Evolutionary conservation across 192 early-diverging fungal genomes (phyloP), one percentile per base, ranked within the genome.

Genomic region (Mortierella hygrophila): DNA sequence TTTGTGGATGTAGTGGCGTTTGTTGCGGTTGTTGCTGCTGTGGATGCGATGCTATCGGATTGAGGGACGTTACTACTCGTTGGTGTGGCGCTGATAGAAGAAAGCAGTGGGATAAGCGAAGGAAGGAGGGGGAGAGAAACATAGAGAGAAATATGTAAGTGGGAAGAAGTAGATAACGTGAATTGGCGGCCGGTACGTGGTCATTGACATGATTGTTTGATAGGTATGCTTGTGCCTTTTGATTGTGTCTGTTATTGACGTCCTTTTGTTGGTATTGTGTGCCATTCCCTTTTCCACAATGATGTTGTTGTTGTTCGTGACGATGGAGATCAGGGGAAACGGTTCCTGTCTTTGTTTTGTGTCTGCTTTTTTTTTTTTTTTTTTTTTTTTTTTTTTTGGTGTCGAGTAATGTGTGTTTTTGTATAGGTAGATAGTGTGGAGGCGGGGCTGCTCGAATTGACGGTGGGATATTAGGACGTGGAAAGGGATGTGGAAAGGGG

Each of bases 21-120:
- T 9, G 4, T 15, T 38, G 70, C 16, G 57, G 70, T n/a, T 80
- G 72, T 37, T 80, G 72, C 20, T 71, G 49, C 23, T 78, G 69
- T 21, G 38, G 38, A 23, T 71, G 70, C 21, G 21, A 52, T 63
- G 10, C 26, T 26, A 10, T 10, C 10, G 26, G 60, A 32, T 26
- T 23, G 60, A 63, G 60, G 29, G 29, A 9, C 26, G 60, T 32
- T 65, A 32, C 60, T 65, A 13, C 60, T 65, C 60, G 26, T 26
- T 4, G 13, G n/a, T 26, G 29, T 60, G 8, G 23, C 9, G 8
- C 57, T 60, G 60, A 29, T 21, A 29, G 26, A 11, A 29, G 23
- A 63, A 29, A 32, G 11, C 0, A 49, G 47, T 49, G 49, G 49
- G 16, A 52, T 5, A 16, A 16, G 49, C 21, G 49, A 52, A 21